These are phyloP conservation scores for Elaeis oleifera DNA, from an alignment of 202 grass and related monocot genomes.

Conservation along the genomic window DNA sequence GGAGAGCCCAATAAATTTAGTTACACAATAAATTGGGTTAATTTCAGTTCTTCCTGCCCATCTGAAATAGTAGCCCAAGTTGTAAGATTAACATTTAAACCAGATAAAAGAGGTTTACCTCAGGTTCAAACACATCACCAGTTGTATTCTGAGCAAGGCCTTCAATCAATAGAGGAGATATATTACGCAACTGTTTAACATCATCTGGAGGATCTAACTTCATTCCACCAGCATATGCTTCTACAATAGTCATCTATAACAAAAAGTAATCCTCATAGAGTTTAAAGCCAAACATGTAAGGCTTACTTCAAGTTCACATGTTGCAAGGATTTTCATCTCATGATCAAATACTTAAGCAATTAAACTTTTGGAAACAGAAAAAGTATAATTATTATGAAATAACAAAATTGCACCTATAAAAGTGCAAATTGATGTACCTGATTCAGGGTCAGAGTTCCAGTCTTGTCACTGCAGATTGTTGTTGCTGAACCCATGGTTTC, in stretches of 20 bases:
- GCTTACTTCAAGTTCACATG: too few relatives aligned
- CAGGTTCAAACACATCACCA: slow-evolving; percentile 69
- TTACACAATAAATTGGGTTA: too few relatives aligned
- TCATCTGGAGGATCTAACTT: slow-evolving; percentile 47
- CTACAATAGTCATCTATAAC: slow-evolving; percentile 82
- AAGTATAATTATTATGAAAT: too few relatives aligned
- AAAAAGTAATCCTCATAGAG: too few relatives aligned
- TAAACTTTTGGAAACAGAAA: too few relatives aligned
- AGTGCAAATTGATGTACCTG: slow-evolving; percentile 31
- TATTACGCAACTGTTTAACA: slow-evolving; percentile 33
- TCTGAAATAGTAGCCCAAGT: too few relatives aligned
- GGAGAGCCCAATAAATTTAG: too few relatives aligned
- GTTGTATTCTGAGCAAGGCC: slow-evolving; percentile 89
- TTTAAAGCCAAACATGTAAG: too few relatives aligned
- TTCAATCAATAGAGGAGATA: slow-evolving; percentile 57
- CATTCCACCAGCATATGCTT: slow-evolving; percentile 56
- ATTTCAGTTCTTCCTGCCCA: too few relatives aligned
- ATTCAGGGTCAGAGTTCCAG: slow-evolving; percentile 91
- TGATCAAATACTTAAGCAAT: too few relatives aligned
- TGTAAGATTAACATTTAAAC: neutral
- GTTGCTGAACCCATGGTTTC: slow-evolving; percentile 97
- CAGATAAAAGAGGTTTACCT: slow-evolving; percentile 29
- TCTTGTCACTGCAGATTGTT: slow-evolving; percentile 95
- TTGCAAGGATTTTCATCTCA: too few relatives aligned
- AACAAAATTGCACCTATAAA: too few relatives aligned